Base-by-base conservation (phyloP, 768 basidiomycete genomes). In the Suillus sp. region DNA sequence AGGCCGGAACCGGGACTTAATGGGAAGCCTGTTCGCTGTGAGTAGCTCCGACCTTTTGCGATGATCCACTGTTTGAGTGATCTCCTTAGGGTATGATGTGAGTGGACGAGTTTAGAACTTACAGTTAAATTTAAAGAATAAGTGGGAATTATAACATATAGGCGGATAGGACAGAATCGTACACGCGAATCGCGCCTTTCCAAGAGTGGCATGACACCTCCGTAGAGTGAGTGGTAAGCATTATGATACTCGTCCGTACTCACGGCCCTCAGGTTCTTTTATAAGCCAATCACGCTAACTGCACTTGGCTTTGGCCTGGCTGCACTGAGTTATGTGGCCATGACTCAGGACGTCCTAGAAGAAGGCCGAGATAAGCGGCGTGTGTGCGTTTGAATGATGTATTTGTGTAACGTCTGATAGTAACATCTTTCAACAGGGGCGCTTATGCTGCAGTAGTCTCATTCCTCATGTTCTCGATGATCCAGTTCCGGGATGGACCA, bases 401-500 rank as follows among this genome's bases (percentile, higher is more conserved):
- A 27, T 40, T 20, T 57, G 16, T 56, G 35, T 57, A 1, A 5
- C 2, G 20, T 20, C 9, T 32, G 20, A 32, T 16, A 48, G 37
- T 61, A 22, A 40, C 27, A 13, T 63, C 65, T 54, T 62, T 66
- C 56, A 54, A 34, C 70, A 93, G 92, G 57, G 93, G 93, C 32
- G 82, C 84, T 50, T 94, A 92, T 66, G 92, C 93, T 59, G 83
- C 89, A 13, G 80, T 90, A 55, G 81, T 82, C 11, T 83, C 89
- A 48, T 95, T 95, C 75, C 81, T 95, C 63, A 75, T 85, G 65
- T 95, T 93, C 76, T 91, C 90, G 34, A 90, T 91, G 84, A 81
- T 95, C 57, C 93, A 95, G 69, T 94, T 95, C 70, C 88, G 93
- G 63, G 93, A 95, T 72, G 93, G 93, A 0, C 93, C 93, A 35